Percentiles rank a stretch among this genome's conserved stretches.
phyloP scores from a whole-genome alignment of 2,329 filamentous ascomycete species.

The Stromatinia cepivora region DNA sequence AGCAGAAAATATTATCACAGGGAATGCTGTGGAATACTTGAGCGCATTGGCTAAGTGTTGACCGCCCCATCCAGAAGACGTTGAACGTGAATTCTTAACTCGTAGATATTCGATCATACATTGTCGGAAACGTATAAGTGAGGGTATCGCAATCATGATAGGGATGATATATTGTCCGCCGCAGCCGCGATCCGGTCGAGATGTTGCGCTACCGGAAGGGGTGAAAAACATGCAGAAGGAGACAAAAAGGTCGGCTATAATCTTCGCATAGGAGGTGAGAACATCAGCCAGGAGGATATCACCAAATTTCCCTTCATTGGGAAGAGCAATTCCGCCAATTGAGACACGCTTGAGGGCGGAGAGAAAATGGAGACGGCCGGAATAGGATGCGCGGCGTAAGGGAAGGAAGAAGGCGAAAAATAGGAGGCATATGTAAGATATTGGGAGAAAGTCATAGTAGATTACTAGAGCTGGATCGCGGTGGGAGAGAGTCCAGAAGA shows the following conservation, averaged over 20 bases:
- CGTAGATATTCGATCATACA: conserved; percentile 86
- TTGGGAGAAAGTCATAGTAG: conserved; percentile 80
- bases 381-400: conserved; percentile 64
- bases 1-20: conserved; percentile 79
- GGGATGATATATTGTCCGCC: conserved; percentile 80
- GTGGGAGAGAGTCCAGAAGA: conserved; percentile 82
- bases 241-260: conserved; percentile 86
- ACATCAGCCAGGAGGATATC: conserved; percentile 93
- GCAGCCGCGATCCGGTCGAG: conserved; percentile 76
- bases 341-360: conserved; percentile 74
- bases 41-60: conserved; percentile 90
- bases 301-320: conserved; percentile 88
- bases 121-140: conserved; percentile 83
- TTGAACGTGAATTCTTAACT: conserved; percentile 53
- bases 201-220: conserved; percentile 69
- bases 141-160: conserved; percentile 79
- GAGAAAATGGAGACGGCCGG: conserved; percentile 74
- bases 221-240: conserved; percentile 88
- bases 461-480: conserved; percentile 69
- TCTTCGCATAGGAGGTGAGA: conserved; percentile 90
- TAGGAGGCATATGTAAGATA: conserved; percentile 76
- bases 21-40: conserved; percentile 94
- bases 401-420: conserved; percentile 72
- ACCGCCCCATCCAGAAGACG: conserved; percentile 66
- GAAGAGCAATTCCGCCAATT: conserved; percentile 81